Evolutionary conservation across 2,329 filamentous ascomycete species (phyloP).

Genomic region (Tetracladium maxilliforme): DNA sequence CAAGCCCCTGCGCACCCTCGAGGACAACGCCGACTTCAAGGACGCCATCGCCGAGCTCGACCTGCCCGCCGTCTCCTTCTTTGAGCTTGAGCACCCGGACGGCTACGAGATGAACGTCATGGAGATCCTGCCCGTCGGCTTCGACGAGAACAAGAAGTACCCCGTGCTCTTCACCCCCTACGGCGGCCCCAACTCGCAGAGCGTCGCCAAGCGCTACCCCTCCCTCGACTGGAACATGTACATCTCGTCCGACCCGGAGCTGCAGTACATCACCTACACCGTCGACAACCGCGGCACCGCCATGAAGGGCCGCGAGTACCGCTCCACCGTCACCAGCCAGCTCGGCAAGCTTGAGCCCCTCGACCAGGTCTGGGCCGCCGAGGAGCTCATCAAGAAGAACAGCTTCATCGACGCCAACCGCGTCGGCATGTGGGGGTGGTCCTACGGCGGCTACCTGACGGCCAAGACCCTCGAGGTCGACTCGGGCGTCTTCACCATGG

Average conservation of each 20-base stretch:
- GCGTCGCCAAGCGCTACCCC: conserved; percentile 41
- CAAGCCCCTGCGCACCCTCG: conserved; percentile 39
- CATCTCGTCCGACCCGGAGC: conserved; percentile 50
- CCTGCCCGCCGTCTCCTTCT: conserved; percentile 48
- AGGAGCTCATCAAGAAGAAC: conserved; percentile 31
- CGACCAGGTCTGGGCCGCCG: conserved; percentile 55
- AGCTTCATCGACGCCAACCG: conserved; percentile 40
- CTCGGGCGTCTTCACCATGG: conserved; percentile 45
- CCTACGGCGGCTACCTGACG: conserved; percentile 51
- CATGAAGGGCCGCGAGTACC: conserved; percentile 47
- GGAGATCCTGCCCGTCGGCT: conserved; percentile 49
- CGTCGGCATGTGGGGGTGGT: conserved; percentile 56
- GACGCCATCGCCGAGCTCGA: conserved; percentile 41
- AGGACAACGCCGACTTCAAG: conserved; percentile 42
- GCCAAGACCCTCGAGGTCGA: conserved; percentile 50
- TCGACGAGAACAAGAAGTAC: conserved; percentile 47
- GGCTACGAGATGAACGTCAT: conserved; percentile 49
- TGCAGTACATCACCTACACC: conserved; percentile 52
- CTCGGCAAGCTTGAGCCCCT: conserved; percentile 48
- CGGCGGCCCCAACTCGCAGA: conserved; percentile 50
- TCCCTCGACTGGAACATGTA: conserved; percentile 44
- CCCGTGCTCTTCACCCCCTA: conserved; percentile 54
- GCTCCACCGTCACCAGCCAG: conserved; percentile 38
- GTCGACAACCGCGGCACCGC: conserved; percentile 57
- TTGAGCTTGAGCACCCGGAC: conserved; percentile 44